Evolutionary conservation across 345 rosid genomes (phyloP).

Genomic region (Sonneratia alba): DNA sequence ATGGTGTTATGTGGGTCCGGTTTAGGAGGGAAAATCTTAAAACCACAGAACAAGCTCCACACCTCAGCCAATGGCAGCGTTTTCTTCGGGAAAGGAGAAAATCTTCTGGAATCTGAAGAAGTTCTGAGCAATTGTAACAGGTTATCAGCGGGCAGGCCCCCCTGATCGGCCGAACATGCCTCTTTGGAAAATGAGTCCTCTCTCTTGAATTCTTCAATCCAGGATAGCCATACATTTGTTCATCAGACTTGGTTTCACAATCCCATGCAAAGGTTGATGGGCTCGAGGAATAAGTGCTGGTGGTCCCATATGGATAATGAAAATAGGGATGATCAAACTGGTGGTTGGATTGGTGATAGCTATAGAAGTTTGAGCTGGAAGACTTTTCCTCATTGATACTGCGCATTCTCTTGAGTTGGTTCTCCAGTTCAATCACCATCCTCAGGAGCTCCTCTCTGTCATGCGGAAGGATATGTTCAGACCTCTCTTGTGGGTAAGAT

Average conservation of each 20-base stretch:
- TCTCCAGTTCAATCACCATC: conserved; percentile 11
- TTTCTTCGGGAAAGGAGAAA: conserved; percentile 53
- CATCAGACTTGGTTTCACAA: conserved; percentile 36
- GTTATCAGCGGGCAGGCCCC: conserved; percentile 77
- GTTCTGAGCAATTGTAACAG: conserved; percentile 48
- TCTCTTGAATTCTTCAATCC: conserved; percentile 25
- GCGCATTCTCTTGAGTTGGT: conserved; percentile 8
- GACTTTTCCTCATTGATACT: neutral
- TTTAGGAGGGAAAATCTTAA: conserved; percentile 56
- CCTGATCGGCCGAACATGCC: conserved; percentile 58
- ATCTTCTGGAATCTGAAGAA: conserved; percentile 67
- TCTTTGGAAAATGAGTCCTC: conserved; percentile 38
- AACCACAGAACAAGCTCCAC: conserved; percentile 59
- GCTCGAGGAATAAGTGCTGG: conserved; percentile 46
- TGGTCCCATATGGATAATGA: conserved; percentile 18
- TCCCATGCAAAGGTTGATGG: conserved; percentile 32
- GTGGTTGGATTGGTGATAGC: neutral
- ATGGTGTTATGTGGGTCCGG: conserved; percentile 48
- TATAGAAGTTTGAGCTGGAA: neutral
- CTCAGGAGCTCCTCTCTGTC: conserved; percentile 15
- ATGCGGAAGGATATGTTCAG: conserved; percentile 4
- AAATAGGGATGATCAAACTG: conserved; percentile 22
- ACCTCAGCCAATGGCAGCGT: conserved; percentile 52
- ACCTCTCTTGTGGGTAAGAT: conserved; percentile 2
- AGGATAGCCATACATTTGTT: conserved; percentile 24